Base-by-base conservation (phyloP, 305 asterid species). In the Caryopteris hybrid region DNA sequence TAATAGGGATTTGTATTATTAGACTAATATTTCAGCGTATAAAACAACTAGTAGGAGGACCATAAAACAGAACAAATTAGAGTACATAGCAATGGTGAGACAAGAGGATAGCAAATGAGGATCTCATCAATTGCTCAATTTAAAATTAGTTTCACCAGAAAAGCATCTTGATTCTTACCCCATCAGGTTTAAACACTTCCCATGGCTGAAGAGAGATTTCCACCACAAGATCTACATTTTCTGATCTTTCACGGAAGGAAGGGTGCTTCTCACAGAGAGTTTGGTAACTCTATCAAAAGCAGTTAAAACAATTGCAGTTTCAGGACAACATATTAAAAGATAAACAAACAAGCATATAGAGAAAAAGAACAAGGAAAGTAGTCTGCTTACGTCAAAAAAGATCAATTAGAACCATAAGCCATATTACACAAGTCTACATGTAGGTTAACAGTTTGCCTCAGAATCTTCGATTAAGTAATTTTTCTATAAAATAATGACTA, bases 181-280 rank as follows among this genome's bases (percentile, higher is more conserved):
- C 99, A 62, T 94, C 99, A 31, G 99, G 99, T 73, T 55, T 85
- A 71, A 94, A 94, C 61, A 91, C 96, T 81, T 91, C 66, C 96
- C 97, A 94, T 21, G 97, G 97, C 84, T 94, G 99, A 68, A 94
- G 85, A 60, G 99, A 94, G 74, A 94, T 94, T 73, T 94, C 99
- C 71, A 94, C 99, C 80, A 91, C 97, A 62, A 94, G 99, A 81
- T 94, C 95, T 1, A 94, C 99, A 72, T 94, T 94, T 78, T 94
- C 99, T 50, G 97, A 94, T 81, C 99, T 84, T 70, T 94, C 96
- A 41, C 97, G 99, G 45, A 94, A 94, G 20, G 96, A 89, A 4
- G 97, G 99, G 73, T 94, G 72, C 87, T 89, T 94, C 95, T 94
- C 95, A 53, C 97, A 91, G 55, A 94, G 86, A 60, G 51, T 73